phyloP scores from a whole-genome alignment of 768 basidiomycete genomes.

The Chalciporus piperatus region DNA sequence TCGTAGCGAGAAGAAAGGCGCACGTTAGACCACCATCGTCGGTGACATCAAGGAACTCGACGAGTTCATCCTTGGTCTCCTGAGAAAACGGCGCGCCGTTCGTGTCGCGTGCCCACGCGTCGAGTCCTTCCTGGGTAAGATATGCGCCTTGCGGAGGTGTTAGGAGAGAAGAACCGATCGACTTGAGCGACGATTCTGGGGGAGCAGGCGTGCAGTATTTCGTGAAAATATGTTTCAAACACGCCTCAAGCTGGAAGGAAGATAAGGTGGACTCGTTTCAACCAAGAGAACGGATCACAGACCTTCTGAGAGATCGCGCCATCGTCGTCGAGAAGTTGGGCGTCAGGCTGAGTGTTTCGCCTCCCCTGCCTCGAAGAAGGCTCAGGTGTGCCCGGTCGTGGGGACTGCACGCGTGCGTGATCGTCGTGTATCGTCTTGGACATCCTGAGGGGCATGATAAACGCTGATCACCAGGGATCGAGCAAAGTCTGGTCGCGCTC shows the following conservation, averaged over 20 bases:
- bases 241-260: conserved; percentile 56
- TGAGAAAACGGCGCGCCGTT: conserved; percentile 78
- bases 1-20: conserved; percentile 23
- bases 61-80: conserved; percentile 75
- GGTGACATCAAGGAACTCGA: conserved; percentile 72
- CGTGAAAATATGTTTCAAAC: conserved; percentile 73
- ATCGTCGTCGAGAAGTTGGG: conserved; percentile 66
- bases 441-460: conserved; percentile 15
- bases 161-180: conserved; percentile 33
- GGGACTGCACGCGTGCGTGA: conserved; percentile 38
- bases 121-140: conserved; percentile 58
- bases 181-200: conserved; percentile 17
- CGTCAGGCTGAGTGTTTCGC: conserved; percentile 47
- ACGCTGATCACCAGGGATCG: conserved; percentile 20
- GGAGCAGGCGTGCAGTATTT: conserved; percentile 63
- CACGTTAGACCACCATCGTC: conserved; percentile 73
- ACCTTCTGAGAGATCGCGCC: conserved; percentile 67
- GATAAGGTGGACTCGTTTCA: background rate
- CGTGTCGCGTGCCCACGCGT: conserved; percentile 75
- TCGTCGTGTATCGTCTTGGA: conserved; percentile 2
- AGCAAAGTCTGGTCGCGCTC: conserved; percentile 14
- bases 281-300: conserved; percentile 9
- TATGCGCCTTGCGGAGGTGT: conserved; percentile 52
- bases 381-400: conserved; percentile 61
- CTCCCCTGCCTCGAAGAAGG: conserved; percentile 59